Evolutionary conservation across 345 rosid species (phyloP), one percentile per base, ranked within the genome.

Genomic region (Turnera subulata): DNA sequence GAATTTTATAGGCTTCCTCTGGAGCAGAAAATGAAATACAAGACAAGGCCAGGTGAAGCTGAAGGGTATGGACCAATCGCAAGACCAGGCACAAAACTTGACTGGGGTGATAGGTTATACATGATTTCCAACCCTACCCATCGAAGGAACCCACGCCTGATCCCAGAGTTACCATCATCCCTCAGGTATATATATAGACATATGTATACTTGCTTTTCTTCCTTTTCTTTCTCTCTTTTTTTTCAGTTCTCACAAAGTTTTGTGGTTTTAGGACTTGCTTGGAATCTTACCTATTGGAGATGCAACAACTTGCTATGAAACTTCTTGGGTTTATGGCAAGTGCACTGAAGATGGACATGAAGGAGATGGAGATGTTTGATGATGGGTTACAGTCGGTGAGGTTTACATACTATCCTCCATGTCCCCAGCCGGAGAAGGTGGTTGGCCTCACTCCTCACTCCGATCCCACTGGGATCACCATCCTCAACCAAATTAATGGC

Each of bases 81-180:
- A 3, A 62, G 44, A 49, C 5, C 47, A 8, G 32, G 61, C 10
- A 74, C 19, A 19, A 54, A 13, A 6, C 63, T 62, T n/a, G 59
- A 62, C 19, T 68, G 73, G 73, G 55, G 73, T 14, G 73, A 68
- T 24, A 29, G 73, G 29, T 68, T 68, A 16, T 68, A 33, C 37
- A 43, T 56, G 58, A 49, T 42, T 4, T 55, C 66, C 9, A 67
- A 67, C 50, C 72, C 72, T 43, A 21, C 60, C 26, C 37, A 68
- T 2, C 29, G 53, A 54, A 68, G 79, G 49, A 73, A 63, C 44
- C 23, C 67, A 10, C 77, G 73, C 23, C 75, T 79, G 7, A 26
- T 79, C 14, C 79, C 84, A 15, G 65, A 70, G 60, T 76, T 79
- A 51, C 79, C 71, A 55, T 42, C 75, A 32, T 63, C 77, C 2